A percentile compares a stretch with the other conserved stretches of the same genome.
Conservation (phyloP, 495 filamentous ascomycete genomes). For the Glutinoglossum americanum region DNA sequence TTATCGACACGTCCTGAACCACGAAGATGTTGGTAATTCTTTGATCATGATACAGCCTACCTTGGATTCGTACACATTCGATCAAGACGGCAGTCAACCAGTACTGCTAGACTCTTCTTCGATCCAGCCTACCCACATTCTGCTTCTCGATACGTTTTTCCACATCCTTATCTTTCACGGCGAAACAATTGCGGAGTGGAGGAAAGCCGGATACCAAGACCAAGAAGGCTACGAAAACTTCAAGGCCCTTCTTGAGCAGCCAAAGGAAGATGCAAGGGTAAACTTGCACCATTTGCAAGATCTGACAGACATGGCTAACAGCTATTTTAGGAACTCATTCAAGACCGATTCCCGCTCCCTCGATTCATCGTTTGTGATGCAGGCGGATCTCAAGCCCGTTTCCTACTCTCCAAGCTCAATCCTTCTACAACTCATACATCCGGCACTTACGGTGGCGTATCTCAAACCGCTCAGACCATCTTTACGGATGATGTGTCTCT, state of each 20-base stretch:
- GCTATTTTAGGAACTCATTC: conserved; percentile 62
- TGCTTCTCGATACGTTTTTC: conserved; percentile 97
- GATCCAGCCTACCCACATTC: conserved; percentile 83
- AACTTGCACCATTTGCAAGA: conserved; percentile 9
- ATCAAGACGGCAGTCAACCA: conserved; percentile 74
- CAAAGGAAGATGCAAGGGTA: conserved; percentile 96
- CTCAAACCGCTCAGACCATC: conserved; percentile 88
- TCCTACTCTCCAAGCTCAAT: conserved; percentile 93
- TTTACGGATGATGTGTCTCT: conserved; percentile 98
- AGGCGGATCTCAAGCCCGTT: conserved; percentile 92
- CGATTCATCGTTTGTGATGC: conserved; percentile 98
- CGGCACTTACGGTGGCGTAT: conserved; percentile 70
- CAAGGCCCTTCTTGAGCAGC: conserved; percentile 64
- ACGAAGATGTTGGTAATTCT: conserved; percentile 92
- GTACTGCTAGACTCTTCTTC: conserved; percentile 90
- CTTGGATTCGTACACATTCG: conserved; percentile 90
- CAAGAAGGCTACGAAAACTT: conserved; percentile 98
- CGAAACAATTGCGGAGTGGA: conserved; percentile 95
- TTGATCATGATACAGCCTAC: conserved; percentile 99
- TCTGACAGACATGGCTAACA: neutral
- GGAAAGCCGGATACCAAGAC: conserved; percentile 94
- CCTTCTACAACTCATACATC: conserved; percentile 96
- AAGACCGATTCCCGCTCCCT: conserved; percentile 90
- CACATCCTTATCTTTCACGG: conserved; percentile 99
- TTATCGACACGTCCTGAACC: conserved; percentile 89